Conservation (phyloP, 2,329 filamentous ascomycete genomes). For the Paraphaeosphaeria minitans region DNA sequence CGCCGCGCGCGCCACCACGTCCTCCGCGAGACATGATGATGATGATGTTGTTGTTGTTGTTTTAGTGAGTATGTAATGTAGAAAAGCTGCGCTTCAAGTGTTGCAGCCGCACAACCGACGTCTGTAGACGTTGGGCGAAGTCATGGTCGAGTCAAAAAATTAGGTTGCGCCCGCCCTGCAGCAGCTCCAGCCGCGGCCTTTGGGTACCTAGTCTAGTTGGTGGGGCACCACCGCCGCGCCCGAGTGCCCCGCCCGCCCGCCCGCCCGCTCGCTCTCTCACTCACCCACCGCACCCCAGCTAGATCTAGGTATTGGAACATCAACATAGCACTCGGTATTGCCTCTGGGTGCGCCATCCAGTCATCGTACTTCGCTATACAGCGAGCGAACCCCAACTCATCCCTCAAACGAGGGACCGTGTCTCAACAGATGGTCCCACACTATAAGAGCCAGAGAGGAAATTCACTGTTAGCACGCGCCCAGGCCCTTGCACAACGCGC, state of each 20-base stretch:
- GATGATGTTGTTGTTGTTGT: too few relatives aligned
- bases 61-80: background rate
- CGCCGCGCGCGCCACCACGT: constrained; percentile 35
- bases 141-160: constrained; percentile 10
- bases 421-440: background rate
- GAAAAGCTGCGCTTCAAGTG: background rate
- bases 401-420: background rate
- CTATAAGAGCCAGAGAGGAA: too few relatives aligned
- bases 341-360: background rate
- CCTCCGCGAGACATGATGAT: constrained; percentile 35
- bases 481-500: constrained; percentile 21
- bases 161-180: background rate
- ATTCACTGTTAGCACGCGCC: background rate
- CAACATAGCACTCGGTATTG: background rate
- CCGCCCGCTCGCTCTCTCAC: background rate
- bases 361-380: background rate
- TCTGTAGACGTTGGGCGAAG: background rate
- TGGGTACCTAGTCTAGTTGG: too few relatives aligned
- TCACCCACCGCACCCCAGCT: background rate
- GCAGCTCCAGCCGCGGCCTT: constrained; percentile 9
- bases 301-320: too few relatives aligned
- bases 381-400: background rate
- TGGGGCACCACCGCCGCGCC: constrained; percentile 23
- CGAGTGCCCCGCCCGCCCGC: constrained; percentile 4
- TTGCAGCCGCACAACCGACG: background rate